Conservation (phyloP, 345 rosid genomes). For the Ailanthus altissimus region DNA sequence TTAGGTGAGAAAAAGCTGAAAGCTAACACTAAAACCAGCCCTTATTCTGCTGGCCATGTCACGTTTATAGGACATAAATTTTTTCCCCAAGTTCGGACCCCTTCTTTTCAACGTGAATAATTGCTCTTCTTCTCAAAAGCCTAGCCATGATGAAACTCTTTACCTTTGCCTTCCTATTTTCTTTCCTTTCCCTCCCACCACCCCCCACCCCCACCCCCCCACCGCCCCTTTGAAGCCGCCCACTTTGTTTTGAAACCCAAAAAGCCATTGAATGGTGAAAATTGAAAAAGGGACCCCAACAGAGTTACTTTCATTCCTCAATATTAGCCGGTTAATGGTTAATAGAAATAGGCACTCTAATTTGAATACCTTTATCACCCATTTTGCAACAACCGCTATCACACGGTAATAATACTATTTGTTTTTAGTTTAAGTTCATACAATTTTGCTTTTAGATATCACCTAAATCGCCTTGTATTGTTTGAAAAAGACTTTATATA, state of each 20-base stretch:
- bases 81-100: constrained; percentile 24
- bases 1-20: constrained; percentile 21
- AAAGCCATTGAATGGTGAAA: constrained; percentile 23
- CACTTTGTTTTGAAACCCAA: constrained; percentile 11
- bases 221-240: neutral
- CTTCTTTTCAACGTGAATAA: constrained; percentile 47
- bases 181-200: neutral
- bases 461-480: too few relatives aligned
- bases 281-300: constrained; percentile 9
- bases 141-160: constrained; percentile 33
- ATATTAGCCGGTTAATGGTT: neutral
- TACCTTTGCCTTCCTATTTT: neutral
- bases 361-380: too few relatives aligned
- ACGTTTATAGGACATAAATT: constrained; percentile 23
- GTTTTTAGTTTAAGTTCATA: too few relatives aligned
- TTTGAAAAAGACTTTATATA: too few relatives aligned
- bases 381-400: too few relatives aligned
- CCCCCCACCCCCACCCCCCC: too few relatives aligned
- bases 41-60: constrained; percentile 6
- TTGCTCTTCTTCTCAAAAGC: constrained; percentile 49
- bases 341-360: too few relatives aligned
- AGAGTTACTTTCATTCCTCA: constrained; percentile 6
- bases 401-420: too few relatives aligned
- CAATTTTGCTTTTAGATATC: too few relatives aligned
- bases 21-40: constrained; percentile 11